These are phyloP conservation scores for Talaromyces verruculosus DNA, from an alignment of 2,329 filamentous ascomycete species.

Conservation along the genomic window DNA sequence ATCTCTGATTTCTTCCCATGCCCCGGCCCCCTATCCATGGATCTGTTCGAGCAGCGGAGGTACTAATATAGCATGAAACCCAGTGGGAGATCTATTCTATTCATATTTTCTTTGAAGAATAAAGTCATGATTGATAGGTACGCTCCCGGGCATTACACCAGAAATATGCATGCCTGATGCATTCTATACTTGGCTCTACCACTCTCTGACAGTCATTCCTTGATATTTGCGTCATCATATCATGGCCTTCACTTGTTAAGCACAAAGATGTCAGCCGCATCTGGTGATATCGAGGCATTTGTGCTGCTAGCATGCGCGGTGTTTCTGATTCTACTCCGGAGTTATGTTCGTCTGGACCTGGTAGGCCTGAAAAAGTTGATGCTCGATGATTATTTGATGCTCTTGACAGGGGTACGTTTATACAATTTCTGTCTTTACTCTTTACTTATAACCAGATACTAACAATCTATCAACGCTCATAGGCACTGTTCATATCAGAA, in stretches of 20 bases:
- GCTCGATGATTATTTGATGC: slow-evolving; percentile 58
- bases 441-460: background rate
- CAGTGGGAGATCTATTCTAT: background rate
- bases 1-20: background rate
- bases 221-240: background rate
- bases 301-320: slow-evolving; percentile 52
- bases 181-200: background rate
- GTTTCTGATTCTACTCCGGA: slow-evolving; percentile 50
- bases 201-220: background rate
- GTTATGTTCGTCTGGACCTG: slow-evolving; percentile 46
- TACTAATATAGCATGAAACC: background rate
- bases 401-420: slow-evolving; percentile 49
- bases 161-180: background rate
- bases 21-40: background rate
- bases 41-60: background rate
- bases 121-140: background rate
- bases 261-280: slow-evolving; percentile 11
- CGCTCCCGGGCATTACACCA: background rate
- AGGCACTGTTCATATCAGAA: slow-evolving; percentile 52
- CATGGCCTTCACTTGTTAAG: background rate
- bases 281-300: slow-evolving; percentile 41
- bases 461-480: background rate
- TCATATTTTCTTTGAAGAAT: background rate
- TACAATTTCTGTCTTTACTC: background rate
- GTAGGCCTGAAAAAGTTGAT: slow-evolving; percentile 50